These are phyloP conservation scores for Lentinula sp. DNA, from an alignment of 768 basidiomycete genomes.

Conservation along the genomic window DNA sequence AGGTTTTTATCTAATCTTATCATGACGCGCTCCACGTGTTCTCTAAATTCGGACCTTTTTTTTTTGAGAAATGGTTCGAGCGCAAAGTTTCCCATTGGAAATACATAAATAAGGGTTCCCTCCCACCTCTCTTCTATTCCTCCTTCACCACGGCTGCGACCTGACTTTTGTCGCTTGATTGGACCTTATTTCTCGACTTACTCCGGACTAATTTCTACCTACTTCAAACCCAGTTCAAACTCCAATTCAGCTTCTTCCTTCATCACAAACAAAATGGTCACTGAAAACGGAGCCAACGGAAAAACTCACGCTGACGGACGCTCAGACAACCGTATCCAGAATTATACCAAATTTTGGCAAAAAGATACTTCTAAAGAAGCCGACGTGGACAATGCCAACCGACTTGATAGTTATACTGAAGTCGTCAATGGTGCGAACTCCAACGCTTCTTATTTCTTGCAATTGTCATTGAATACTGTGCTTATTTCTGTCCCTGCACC, in stretches of 20 bases:
- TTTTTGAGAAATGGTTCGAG: neutral
- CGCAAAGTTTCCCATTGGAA: neutral
- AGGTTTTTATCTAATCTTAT: neutral
- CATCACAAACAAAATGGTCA: neutral
- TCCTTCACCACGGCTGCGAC: neutral
- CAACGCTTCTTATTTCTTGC: neutral
- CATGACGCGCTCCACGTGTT: neutral
- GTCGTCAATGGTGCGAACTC: constrained; percentile 78
- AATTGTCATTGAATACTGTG: neutral
- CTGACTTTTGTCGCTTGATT: no score
- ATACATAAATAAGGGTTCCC: neutral
- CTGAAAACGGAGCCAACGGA: neutral
- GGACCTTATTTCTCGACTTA: no score
- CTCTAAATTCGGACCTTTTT: no score
- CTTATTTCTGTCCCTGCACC: no score
- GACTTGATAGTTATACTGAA: constrained; percentile 81
- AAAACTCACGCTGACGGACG: constrained; percentile 45
- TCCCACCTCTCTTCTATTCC: neutral
- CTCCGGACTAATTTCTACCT: neutral
- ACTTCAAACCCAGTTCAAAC: neutral
- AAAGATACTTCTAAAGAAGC: constrained; percentile 70
- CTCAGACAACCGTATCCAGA: constrained; percentile 61
- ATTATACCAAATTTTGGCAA: constrained; percentile 91
- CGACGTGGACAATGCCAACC: constrained; percentile 57
- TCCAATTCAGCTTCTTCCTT: neutral